Evolutionary conservation across 2,329 filamentous ascomycete genomes (phyloP), one percentile per base, ranked within the genome.

Genomic region (Fusarium praegraminearum): DNA sequence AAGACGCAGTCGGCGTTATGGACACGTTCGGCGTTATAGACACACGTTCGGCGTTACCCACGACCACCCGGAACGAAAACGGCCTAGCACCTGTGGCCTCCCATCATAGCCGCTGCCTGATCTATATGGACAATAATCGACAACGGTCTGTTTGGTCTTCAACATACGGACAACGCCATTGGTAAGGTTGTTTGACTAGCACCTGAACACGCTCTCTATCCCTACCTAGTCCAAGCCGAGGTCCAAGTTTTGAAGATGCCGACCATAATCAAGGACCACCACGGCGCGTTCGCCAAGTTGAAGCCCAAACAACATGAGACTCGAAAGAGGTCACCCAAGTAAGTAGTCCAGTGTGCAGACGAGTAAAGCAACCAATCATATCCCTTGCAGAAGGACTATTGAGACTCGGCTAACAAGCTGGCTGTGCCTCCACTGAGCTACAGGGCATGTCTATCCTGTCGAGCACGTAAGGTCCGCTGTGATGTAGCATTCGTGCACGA

Each of bases 321-420:
- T 16, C 40, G 52, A 44, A 55, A 36, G 40, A 28, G 52, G 36
- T 55, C 52, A 28, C 40, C 52, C 30, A 55, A 35, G 52, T 55
- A 22, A 13, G 51, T 20, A 24, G 5, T 22, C 2, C 30, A 10
- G 9, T 28, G 1, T 30, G 1, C 18, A 30, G 32, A 11, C 12
- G 13, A 9, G 16, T 2, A 1, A 22, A 26, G 13, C 18, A 10
- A 20, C 33, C 49, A 30, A 22, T 20, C 16, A 5, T 6, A 3
- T 12, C 5, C 18, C 22, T 30, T 13, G 5, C 18, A 12, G 33
- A 26, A n/a, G 8, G 13, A 26, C 20, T 13, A 28, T 26, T 5
- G n/a, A 35, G 8, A 16, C 28, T 28, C 22, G 16, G 30, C 52
- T 46, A 22, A 55, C 28, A 38, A 51, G 8, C 12, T 22, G 38